phyloP scores from a whole-genome alignment of 257 asterid species.

The Parsonsia alboflavescens region DNA sequence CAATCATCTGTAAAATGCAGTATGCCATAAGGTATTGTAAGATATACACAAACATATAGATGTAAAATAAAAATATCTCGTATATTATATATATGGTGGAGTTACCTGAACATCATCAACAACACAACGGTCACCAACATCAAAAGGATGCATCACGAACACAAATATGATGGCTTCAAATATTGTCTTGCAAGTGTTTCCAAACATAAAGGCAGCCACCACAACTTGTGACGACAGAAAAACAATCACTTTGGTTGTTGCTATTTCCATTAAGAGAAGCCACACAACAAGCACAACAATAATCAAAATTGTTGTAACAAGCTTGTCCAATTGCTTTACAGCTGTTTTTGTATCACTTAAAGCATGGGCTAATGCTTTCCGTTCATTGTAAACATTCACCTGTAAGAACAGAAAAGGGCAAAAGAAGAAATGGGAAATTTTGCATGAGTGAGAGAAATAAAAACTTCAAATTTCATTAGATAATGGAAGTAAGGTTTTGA shows the following conservation, averaged over 20 bases:
- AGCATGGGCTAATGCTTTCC: conserved; percentile 89
- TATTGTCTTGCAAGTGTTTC: conserved; percentile 86
- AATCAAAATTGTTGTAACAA: conserved; percentile 45
- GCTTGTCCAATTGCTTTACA: conserved; percentile 61
- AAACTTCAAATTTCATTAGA: not conserved
- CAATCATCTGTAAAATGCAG: conserved; percentile 52
- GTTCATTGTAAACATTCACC: conserved; percentile 84
- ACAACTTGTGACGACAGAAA: conserved; percentile 79
- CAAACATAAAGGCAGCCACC: conserved; percentile 71
- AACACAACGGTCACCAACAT: conserved; percentile 86
- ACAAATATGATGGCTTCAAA: conserved; percentile 80
- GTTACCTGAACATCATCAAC: conserved; percentile 77
- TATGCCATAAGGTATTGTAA: conserved; percentile 4
- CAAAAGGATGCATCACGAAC: conserved; percentile 86
- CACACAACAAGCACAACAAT: conserved; percentile 53
- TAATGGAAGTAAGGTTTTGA: not conserved
- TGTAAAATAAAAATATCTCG: not conserved
- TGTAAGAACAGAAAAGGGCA: conserved; percentile 27
- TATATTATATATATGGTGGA: not conserved
- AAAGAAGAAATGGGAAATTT: not conserved
- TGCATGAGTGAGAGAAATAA: not conserved
- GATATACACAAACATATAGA: not conserved
- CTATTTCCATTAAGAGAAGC: conserved; percentile 74
- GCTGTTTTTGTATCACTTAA: conserved; percentile 77
- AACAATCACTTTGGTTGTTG: conserved; percentile 68